Evolutionary conservation across 1,284 basidiomycete species (phyloP).

Genomic region (Nidula niveotomentosa): DNA sequence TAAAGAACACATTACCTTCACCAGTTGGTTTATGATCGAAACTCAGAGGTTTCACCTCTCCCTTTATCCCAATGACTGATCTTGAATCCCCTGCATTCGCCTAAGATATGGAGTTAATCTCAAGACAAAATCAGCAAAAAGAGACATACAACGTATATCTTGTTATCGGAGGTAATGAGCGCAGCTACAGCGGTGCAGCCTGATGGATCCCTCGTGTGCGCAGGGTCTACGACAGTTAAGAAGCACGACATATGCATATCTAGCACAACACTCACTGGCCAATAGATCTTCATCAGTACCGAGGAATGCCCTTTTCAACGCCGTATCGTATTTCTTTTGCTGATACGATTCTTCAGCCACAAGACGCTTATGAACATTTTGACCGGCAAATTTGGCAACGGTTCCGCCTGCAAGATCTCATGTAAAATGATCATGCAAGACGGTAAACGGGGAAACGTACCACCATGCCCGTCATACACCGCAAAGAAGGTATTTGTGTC

Average conservation of each 20-base stretch:
- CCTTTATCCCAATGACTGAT: constrained; percentile 86
- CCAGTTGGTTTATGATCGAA: constrained; percentile 97
- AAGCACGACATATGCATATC: constrained; percentile 7
- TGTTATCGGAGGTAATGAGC: constrained; percentile 75
- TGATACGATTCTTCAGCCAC: constrained; percentile 74
- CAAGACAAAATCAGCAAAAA: neutral
- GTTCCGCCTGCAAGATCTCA: constrained; percentile 62
- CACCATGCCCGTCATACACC: constrained; percentile 98
- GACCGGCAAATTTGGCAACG: constrained; percentile 90
- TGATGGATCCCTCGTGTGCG: constrained; percentile 89
- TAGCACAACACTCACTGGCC: constrained; percentile 55
- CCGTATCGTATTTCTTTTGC: constrained; percentile 69
- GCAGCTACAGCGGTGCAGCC: constrained; percentile 97
- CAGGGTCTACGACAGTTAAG: constrained; percentile 60
- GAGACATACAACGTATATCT: constrained; percentile 75
- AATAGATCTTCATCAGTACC: constrained; percentile 95
- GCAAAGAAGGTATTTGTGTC: constrained; percentile 85
- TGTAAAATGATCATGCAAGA: constrained; percentile 8
- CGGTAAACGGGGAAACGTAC: constrained; percentile 43
- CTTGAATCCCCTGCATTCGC: constrained; percentile 99
- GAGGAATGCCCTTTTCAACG: constrained; percentile 89
- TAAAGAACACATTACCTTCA: constrained; percentile 52
- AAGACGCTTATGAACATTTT: constrained; percentile 86
- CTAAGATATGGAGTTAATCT: constrained; percentile 38
- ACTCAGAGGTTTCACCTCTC: constrained; percentile 86